phyloP scores from a whole-genome alignment of 805 yeast genomes.

The Starmerella khaoyaiensis region DNA sequence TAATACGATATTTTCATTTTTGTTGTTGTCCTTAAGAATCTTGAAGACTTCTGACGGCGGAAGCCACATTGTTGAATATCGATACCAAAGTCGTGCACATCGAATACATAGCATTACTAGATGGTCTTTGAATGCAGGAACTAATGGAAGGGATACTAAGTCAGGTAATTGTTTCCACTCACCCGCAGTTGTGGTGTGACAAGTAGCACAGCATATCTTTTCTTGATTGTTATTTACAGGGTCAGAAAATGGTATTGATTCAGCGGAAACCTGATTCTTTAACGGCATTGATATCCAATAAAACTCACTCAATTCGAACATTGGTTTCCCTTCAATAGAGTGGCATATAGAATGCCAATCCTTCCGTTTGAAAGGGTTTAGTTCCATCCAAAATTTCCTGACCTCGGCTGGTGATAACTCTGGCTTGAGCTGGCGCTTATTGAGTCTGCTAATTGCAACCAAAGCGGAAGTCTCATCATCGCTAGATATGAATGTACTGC shows the following conservation, averaged over 20 bases:
- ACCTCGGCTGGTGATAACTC: constrained; percentile 54
- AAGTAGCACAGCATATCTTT: constrained; percentile 48
- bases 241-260: background rate
- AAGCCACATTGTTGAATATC: constrained; percentile 81
- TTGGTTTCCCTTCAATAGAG: constrained; percentile 58
- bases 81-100: constrained; percentile 84
- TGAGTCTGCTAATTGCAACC: constrained; percentile 34
- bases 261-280: background rate
- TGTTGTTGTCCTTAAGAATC: constrained; percentile 29
- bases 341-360: constrained; percentile 63
- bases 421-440: constrained; percentile 53
- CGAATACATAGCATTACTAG: constrained; percentile 62
- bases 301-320: constrained; percentile 74
- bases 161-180: constrained; percentile 70
- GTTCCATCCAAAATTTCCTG: constrained; percentile 58
- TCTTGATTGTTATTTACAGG: background rate
- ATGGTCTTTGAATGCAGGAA: constrained; percentile 26
- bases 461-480: constrained; percentile 45
- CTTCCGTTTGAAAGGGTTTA: constrained; percentile 50
- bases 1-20: constrained; percentile 25
- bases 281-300: constrained; percentile 44
- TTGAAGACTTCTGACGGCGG: constrained; percentile 51
- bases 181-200: constrained; percentile 41
- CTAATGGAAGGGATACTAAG: constrained; percentile 26
- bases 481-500: constrained; percentile 38